Base-by-base conservation (phyloP, 805 yeast species). In the Kuraishia ogatae region DNA sequence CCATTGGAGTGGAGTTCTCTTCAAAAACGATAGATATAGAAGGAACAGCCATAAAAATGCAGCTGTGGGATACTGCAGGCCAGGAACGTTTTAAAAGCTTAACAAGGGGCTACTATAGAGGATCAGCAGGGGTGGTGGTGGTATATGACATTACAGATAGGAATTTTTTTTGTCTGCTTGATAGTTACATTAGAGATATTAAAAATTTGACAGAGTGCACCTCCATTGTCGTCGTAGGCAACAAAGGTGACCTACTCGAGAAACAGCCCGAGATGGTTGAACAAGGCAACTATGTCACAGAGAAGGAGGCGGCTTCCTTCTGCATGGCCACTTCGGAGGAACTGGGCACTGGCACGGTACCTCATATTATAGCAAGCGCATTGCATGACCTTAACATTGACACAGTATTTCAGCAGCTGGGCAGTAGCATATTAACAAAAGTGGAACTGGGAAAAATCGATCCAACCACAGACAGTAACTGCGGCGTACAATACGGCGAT, bases 401-500 rank as follows among this genome's bases (percentile, higher is more conserved):
- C n/a, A 69, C 69, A 13, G 71, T 75, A 1, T 79, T 79, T 54
- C 62, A 66, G 17, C 62, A 66, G 19, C 51, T 79, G 20, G 68
- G 78, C 1, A 66, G 66, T 28, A 70, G 71, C 59, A 73, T 79
- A 1, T 59, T 77, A 28, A 69, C 80, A 1, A 77, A 77, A 61
- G 68, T 79, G 17, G 82, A 79, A 58, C 63, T 73, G 28, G 83
- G 82, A 1, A 65, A 61, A 3, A 62, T 78, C 7, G 80, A 78
- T 57, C 81, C 81, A 0, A 80, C 78, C 56, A 70, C 71, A 54
- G 68, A 70, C 20, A 10, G 35, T n/a, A 71, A 70, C 50, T 67
- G 69, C 46, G 83, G 83, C 1, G 80, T 78, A 2, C 83, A 79
- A 57, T 78, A 76, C 56, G 83, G 83, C 2, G 50, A 43, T 26